Evolutionary conservation across 2,329 filamentous ascomycete genomes (phyloP).

Genomic region (Fusarium nanum): DNA sequence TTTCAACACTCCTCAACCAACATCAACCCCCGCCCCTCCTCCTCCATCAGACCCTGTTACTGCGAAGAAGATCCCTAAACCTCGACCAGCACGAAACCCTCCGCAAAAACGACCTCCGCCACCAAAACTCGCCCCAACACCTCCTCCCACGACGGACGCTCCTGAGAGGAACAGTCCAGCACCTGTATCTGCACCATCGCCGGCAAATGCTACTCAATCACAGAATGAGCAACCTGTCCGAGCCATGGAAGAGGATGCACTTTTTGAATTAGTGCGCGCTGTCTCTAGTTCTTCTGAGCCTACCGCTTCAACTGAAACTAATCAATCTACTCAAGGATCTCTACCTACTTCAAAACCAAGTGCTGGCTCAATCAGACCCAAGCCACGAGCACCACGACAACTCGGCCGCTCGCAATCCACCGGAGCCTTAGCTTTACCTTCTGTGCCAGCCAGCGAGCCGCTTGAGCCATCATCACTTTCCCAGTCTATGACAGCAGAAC

Average conservation of each 20-base stretch:
- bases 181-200: slow-evolving; percentile 22
- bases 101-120: slow-evolving; percentile 41
- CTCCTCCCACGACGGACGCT: slow-evolving; percentile 55
- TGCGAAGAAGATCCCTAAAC: slow-evolving; percentile 29
- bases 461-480: slow-evolving; percentile 57
- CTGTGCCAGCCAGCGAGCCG: slow-evolving; percentile 63
- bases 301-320: slow-evolving; percentile 36
- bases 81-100: slow-evolving; percentile 17
- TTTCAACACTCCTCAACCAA: slow-evolving; percentile 49
- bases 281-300: slow-evolving; percentile 36
- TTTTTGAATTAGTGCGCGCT: slow-evolving; percentile 40
- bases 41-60: slow-evolving; percentile 38
- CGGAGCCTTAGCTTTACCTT: slow-evolving; percentile 53
- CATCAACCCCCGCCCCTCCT: slow-evolving; percentile 35
- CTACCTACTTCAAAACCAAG: slow-evolving; percentile 28
- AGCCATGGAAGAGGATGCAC: slow-evolving; percentile 25
- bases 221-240: slow-evolving; percentile 5
- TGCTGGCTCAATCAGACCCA: slow-evolving; percentile 17
- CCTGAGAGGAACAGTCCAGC: slow-evolving; percentile 51
- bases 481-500: slow-evolving; percentile 38
- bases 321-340: slow-evolving; percentile 28
- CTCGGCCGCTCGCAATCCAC: slow-evolving; percentile 54
- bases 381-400: slow-evolving; percentile 42
- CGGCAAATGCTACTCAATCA: slow-evolving; percentile 20
- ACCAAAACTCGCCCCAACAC: slow-evolving; percentile 51